Percentiles rank a stretch among this genome's conserved stretches.
Conservation (phyloP, 1,139 yeast species). For the Blastobotrys buckinghamii region DNA sequence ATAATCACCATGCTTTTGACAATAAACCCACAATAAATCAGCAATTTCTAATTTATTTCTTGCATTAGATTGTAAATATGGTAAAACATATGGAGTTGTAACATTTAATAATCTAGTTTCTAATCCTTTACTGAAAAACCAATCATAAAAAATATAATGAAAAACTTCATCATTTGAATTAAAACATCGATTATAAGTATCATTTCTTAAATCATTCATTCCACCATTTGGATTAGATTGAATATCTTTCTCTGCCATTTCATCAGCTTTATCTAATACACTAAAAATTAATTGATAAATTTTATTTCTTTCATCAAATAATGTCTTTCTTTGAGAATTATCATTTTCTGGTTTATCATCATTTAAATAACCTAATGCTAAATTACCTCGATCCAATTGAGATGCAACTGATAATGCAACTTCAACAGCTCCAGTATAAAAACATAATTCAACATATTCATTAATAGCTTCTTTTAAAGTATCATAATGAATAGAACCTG, state of each 20-base stretch:
- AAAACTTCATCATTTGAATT: slow-evolving; percentile 71
- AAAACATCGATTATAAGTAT: slow-evolving; percentile 69
- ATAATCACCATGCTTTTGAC: slow-evolving; percentile 74
- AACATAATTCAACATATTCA: slow-evolving; percentile 72
- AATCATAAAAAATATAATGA: slow-evolving; percentile 87
- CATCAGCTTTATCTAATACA: slow-evolving; percentile 66
- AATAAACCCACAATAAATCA: slow-evolving; percentile 81
- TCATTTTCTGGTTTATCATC: slow-evolving; percentile 47
- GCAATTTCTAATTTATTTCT: slow-evolving; percentile 64
- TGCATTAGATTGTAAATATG: slow-evolving; percentile 72
- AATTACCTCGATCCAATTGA: slow-evolving; percentile 55
- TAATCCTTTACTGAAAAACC: slow-evolving; percentile 77
- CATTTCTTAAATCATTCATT: slow-evolving; percentile 56
- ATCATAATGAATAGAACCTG: slow-evolving; percentile 70
- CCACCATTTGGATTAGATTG: slow-evolving; percentile 24
- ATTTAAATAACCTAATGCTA: slow-evolving; percentile 48
- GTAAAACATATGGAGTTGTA: slow-evolving; percentile 72
- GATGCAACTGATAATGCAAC: slow-evolving; percentile 73
- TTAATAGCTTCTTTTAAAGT: slow-evolving; percentile 75
- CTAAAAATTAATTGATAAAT: slow-evolving; percentile 71
- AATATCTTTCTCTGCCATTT: slow-evolving; percentile 48
- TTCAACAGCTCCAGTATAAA: slow-evolving; percentile 80
- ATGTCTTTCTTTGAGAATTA: slow-evolving; percentile 31
- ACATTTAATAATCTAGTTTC: slow-evolving; percentile 73
- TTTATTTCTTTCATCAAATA: slow-evolving; percentile 46